These are phyloP conservation scores for Soucietia sequanensis DNA, from an alignment of 805 yeast genomes.

Conservation along the genomic window DNA sequence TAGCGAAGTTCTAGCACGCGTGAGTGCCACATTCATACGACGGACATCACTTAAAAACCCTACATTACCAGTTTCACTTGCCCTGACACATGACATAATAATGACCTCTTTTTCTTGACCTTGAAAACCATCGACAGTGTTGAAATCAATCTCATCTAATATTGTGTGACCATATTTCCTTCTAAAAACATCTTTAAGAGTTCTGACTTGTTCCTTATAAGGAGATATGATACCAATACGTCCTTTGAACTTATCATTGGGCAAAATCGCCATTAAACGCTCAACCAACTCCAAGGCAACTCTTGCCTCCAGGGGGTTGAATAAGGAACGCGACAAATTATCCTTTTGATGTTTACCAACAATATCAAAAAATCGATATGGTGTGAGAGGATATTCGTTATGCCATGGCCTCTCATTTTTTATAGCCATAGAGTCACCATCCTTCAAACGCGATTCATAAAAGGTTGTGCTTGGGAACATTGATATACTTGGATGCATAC, in stretches of 20 bases:
- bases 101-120: constrained; percentile 90
- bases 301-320: constrained; percentile 67
- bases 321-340: constrained; percentile 63
- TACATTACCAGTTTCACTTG: constrained; percentile 62
- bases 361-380: constrained; percentile 78
- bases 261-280: constrained; percentile 48
- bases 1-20: constrained; percentile 87
- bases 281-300: constrained; percentile 67
- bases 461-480: constrained; percentile 82
- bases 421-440: constrained; percentile 72
- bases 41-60: constrained; percentile 90
- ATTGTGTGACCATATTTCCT: constrained; percentile 63
- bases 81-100: constrained; percentile 93
- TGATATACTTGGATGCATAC: constrained; percentile 96
- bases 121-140: constrained; percentile 97
- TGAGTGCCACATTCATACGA: constrained; percentile 95
- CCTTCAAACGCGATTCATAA: constrained; percentile 67
- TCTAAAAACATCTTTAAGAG: constrained; percentile 56
- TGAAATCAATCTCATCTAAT: constrained; percentile 71
- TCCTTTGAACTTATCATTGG: constrained; percentile 58
- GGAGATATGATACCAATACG: constrained; percentile 92
- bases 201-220: constrained; percentile 79
- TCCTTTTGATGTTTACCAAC: constrained; percentile 62
- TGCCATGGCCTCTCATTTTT: constrained; percentile 79
- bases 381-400: constrained; percentile 49